Conservation (phyloP, 768 basidiomycete species). For the Hydnomerulius pinastri region DNA sequence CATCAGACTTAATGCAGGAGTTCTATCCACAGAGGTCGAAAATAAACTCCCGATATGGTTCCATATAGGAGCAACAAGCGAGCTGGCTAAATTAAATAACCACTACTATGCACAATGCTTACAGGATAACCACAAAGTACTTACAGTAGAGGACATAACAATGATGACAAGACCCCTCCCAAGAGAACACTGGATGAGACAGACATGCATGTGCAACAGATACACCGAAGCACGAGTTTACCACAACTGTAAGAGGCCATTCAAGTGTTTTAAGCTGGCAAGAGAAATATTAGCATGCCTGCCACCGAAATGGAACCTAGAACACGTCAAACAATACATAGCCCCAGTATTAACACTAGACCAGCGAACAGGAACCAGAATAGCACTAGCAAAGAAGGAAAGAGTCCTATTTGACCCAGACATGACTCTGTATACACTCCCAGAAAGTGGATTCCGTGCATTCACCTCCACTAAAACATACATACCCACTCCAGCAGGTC, state of each 20-base stretch:
- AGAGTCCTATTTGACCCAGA: neutral
- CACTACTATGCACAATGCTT: neutral
- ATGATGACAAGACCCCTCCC: neutral
- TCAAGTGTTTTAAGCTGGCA: neutral
- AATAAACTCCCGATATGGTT: conserved; percentile 1
- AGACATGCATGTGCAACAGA: neutral
- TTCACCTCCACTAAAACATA: no score
- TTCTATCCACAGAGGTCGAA: neutral
- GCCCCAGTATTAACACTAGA: neutral
- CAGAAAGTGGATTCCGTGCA: neutral
- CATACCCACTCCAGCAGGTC: no score
- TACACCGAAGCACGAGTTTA: neutral
- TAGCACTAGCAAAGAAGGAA: neutral
- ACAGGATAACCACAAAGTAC: neutral
- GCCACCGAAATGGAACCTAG: neutral
- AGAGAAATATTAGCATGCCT: neutral
- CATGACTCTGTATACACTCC: neutral
- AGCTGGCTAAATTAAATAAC: neutral
- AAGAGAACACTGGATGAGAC: neutral
- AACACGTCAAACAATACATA: no score
- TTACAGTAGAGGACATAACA: neutral
- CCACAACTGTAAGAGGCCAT: neutral
- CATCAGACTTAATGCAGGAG: neutral
- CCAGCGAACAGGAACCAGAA: neutral
- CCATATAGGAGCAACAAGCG: neutral